Percentiles rank a stretch among this genome's conserved stretches.
Conservation (phyloP, 2,329 filamentous ascomycete genomes). For the Coniochaeta hoffmannii region DNA sequence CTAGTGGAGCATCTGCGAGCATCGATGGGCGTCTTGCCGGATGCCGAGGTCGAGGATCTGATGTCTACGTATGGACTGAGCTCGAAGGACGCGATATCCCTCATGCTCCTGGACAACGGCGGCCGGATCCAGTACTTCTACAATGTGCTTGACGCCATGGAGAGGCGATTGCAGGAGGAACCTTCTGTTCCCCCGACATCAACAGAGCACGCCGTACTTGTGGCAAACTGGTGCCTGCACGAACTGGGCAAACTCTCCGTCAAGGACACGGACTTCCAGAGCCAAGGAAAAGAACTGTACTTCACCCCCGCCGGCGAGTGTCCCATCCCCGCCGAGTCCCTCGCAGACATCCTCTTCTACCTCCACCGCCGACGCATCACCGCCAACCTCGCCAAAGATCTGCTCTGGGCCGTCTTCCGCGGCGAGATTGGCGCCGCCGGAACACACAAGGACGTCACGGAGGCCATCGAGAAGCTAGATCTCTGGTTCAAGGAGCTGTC, state of each 20-base stretch:
- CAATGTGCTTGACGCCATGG: conserved; percentile 48
- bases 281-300: conserved; percentile 11
- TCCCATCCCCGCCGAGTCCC: conserved; percentile 35
- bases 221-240: conserved; percentile 64
- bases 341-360: conserved; percentile 44
- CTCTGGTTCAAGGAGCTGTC: conserved; percentile 50
- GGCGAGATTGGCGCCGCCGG: conserved; percentile 26
- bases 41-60: conserved; percentile 58
- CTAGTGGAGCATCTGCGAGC: conserved; percentile 56
- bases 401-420: conserved; percentile 45
- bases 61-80: conserved; percentile 60
- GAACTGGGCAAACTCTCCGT: conserved; percentile 64
- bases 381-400: conserved; percentile 49
- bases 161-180: conserved; percentile 14
- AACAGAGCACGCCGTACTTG: conserved; percentile 33
- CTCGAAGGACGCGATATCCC: conserved; percentile 73
- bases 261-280: conserved; percentile 15
- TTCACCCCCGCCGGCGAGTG: conserved; percentile 39
- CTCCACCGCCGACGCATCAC: conserved; percentile 44
- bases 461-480: conserved; percentile 35
- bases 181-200: not conserved
- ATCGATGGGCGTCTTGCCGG: conserved; percentile 65
- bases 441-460: conserved; percentile 26
- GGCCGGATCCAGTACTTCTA: conserved; percentile 77
- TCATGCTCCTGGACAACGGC: conserved; percentile 71